Evolutionary conservation across 495 filamentous ascomycete species (phyloP).

Genomic region (Pyronema omphalodes): DNA sequence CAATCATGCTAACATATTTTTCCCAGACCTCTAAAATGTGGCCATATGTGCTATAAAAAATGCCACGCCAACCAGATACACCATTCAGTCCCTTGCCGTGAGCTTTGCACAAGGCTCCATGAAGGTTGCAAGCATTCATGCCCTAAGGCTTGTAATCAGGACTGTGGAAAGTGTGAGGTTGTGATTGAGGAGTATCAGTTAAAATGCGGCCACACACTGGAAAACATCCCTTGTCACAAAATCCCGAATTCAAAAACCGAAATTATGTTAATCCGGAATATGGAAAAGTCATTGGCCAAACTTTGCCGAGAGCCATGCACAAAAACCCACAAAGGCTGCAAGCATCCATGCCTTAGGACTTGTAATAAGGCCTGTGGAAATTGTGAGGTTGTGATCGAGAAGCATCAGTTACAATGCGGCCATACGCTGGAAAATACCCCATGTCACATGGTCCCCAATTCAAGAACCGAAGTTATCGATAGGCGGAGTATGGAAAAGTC

Average conservation of each 20-base stretch:
- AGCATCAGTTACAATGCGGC: too few species aligned
- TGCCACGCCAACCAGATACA: conserved; percentile 56
- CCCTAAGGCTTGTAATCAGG: conserved; percentile 39
- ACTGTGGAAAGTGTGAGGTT: conserved; percentile 29
- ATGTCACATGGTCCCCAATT: too few species aligned
- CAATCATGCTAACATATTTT: background rate
- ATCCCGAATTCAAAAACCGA: conserved; percentile 10
- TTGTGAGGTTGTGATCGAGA: too few species aligned
- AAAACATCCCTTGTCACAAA: conserved; percentile 32
- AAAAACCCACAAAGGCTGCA: too few species aligned
- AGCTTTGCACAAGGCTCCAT: background rate
- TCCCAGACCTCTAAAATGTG: conserved; percentile 29
- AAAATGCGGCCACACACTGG: conserved; percentile 39
- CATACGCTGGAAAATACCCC: too few species aligned
- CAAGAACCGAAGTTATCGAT: too few species aligned
- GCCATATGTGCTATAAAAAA: conserved; percentile 47
- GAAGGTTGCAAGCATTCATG: conserved; percentile 44
- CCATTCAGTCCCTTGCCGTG: conserved; percentile 28
- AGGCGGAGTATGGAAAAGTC: too few species aligned
- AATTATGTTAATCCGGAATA: too few species aligned
- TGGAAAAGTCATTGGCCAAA: too few species aligned
- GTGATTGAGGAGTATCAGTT: conserved; percentile 30
- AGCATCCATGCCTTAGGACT: too few species aligned
- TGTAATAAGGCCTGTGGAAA: too few species aligned
- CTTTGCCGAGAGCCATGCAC: too few species aligned